These are phyloP conservation scores for Penicillium crustosum DNA, from an alignment of 2,329 filamentous ascomycete genomes.

Conservation along the genomic window DNA sequence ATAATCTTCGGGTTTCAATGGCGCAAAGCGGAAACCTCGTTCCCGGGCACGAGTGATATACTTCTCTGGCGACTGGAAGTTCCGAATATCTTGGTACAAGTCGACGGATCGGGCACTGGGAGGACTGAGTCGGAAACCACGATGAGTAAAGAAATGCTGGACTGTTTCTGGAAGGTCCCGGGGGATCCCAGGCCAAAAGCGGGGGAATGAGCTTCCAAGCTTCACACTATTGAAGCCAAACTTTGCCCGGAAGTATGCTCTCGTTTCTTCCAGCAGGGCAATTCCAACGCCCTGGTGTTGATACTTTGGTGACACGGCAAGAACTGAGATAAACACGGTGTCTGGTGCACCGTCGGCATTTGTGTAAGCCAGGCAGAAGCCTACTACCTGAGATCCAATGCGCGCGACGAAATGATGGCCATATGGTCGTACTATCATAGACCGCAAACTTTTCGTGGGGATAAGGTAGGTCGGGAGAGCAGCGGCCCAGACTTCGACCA, in stretches of 20 bases:
- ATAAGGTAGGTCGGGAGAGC: conserved; percentile 41
- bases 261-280: conserved; percentile 33
- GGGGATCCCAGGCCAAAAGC: conserved; percentile 50
- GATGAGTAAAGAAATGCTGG: conserved; percentile 45
- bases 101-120: conserved; percentile 36
- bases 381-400: conserved; percentile 28
- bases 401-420: conserved; percentile 40
- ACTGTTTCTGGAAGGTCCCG: conserved; percentile 35
- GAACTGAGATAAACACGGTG: conserved; percentile 36
- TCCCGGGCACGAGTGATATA: conserved; percentile 39
- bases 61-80: conserved; percentile 36
- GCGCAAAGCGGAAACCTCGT: conserved; percentile 37
- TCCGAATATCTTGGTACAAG: conserved; percentile 41
- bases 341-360: conserved; percentile 24
- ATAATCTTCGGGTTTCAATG: conserved; percentile 38
- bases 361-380: conserved; percentile 42
- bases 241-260: conserved; percentile 28
- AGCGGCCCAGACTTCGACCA: conserved; percentile 36
- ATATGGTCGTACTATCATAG: conserved; percentile 28
- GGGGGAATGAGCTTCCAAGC: conserved; percentile 39
- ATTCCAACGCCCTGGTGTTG: conserved; percentile 44
- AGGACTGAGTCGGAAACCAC: conserved; percentile 39
- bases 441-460: conserved; percentile 26
- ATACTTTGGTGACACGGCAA: conserved; percentile 38
- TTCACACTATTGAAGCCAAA: conserved; percentile 27